Evolutionary conservation across 2,329 filamentous ascomycete species (phyloP), one percentile per base, ranked within the genome.

Genomic region (Ophiosphaerella narmari): DNA sequence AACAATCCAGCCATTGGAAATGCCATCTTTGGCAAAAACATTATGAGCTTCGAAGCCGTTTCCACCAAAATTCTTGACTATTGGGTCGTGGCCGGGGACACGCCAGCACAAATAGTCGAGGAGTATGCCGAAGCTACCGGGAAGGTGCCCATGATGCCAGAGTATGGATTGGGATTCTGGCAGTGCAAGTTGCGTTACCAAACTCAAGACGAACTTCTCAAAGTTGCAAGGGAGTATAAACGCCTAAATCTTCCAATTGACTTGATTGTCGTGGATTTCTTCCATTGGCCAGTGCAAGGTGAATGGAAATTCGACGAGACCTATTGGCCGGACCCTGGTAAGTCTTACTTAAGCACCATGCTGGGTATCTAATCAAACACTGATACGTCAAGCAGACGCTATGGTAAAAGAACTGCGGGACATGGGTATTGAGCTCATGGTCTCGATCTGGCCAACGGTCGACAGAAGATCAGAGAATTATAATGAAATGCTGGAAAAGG

Each of bases 361-460:
- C 26, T 29, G 6, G 26, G 6, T 11, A 11, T 29, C 6, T 3
- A 23, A 18, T 11, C 36, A 38, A 9, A 18, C 36, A 18, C 16
- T 18, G 9, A 23, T 6, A 29, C 11, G 26, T 11, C 11, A 26
- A 13, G 14, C 16, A 55, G 83, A 83, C 39, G 82, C 82, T 3
- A 88, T 88, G 86, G 75, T 87, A 18, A 73, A 75, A 34, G 85
- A 88, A 64, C 76, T 88, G 1, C 76, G 81, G 36, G 74, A 78
- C 0, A 67, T 88, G 51, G 76, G 78, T 0, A 80, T 88, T 39
- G 84, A 88, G 60, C 76, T 87, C 3, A 88, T 88, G 84, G 83
- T 88, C 0, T 87, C 84, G 0, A 81, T 88, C 57, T 88, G 86
- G 86, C 86, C 86, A 0, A 87, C 84, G 0, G 84, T 88, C 1